These are phyloP conservation scores for Emiliania huxleyi DNA, from an alignment of 78 protist genomes.

Conservation along the genomic window DNA sequence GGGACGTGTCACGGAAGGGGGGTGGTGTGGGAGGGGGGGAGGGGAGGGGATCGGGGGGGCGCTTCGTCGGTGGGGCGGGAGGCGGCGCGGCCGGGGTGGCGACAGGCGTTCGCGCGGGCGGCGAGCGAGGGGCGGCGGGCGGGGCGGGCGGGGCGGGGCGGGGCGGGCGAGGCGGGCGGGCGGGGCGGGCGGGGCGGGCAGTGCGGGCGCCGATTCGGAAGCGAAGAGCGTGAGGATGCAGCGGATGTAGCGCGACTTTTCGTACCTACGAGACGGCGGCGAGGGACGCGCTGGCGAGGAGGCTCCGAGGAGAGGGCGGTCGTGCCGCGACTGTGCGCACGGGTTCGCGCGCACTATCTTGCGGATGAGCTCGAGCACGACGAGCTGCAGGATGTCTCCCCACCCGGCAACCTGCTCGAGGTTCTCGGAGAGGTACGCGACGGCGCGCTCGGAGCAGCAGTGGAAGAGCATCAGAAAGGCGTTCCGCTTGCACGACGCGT, in stretches of 20 bases:
- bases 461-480: slow-evolving; percentile 92
- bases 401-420: slow-evolving; percentile 64
- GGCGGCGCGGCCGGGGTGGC: too few relatives aligned
- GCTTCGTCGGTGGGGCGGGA: too few relatives aligned
- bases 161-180: too few relatives aligned
- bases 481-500: slow-evolving; percentile 86
- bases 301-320: slow-evolving; percentile 68
- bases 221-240: slow-evolving; percentile 66
- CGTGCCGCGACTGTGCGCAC: slow-evolving; percentile 55
- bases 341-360: slow-evolving; percentile 69
- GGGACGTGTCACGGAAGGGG: too few relatives aligned
- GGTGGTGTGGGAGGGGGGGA: too few relatives aligned
- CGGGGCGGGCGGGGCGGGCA: too few relatives aligned
- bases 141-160: too few relatives aligned
- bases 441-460: slow-evolving; percentile 85
- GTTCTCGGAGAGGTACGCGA: slow-evolving; percentile 65
- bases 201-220: not conserved
- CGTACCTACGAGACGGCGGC: too few relatives aligned
- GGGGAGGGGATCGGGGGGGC: too few relatives aligned
- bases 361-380: slow-evolving; percentile 84
- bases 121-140: too few relatives aligned
- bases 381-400: slow-evolving; percentile 90
- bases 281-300: too few relatives aligned
- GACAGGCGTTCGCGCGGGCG: too few relatives aligned
- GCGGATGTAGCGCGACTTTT: slow-evolving; percentile 68